These are phyloP conservation scores for Kodamaea nitidulidarum DNA, from an alignment of 805 yeast genomes.

Conservation along the genomic window DNA sequence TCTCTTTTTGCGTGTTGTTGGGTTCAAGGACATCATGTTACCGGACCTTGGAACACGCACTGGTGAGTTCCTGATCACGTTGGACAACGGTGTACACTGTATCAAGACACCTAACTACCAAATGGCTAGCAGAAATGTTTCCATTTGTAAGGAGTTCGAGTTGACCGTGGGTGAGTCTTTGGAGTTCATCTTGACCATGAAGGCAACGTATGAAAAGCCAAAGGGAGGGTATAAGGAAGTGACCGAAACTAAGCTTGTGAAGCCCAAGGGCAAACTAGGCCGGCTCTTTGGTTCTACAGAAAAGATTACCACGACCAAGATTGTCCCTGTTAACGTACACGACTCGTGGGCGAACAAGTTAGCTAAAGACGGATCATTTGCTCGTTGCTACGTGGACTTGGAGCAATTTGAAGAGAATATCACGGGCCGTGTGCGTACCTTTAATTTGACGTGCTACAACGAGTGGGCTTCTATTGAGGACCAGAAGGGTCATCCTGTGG, in stretches of 20 bases:
- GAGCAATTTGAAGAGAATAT: slow-evolving; percentile 53
- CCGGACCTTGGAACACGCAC: slow-evolving; percentile 44
- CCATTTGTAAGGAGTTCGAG: slow-evolving; percentile 75
- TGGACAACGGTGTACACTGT: slow-evolving; percentile 82
- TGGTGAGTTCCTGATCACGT: slow-evolving; percentile 48
- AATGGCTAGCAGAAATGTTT: slow-evolving; percentile 27
- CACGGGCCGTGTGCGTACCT: slow-evolving; percentile 48
- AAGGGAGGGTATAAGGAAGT: slow-evolving; percentile 55
- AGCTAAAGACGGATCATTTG: slow-evolving; percentile 89
- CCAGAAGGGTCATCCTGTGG: slow-evolving; percentile 19
- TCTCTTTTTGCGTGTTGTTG: slow-evolving; percentile 48
- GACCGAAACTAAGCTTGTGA: slow-evolving; percentile 49
- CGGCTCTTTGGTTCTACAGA: slow-evolving; percentile 47
- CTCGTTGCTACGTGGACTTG: slow-evolving; percentile 66
- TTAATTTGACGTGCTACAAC: slow-evolving; percentile 62
- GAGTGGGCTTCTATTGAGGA: slow-evolving; percentile 62
- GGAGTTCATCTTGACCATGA: slow-evolving; percentile 69
- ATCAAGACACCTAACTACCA: slow-evolving; percentile 58
- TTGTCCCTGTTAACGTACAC: slow-evolving; percentile 45
- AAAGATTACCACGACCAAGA: slow-evolving; percentile 45
- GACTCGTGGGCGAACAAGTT: slow-evolving; percentile 63
- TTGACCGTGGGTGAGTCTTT: slow-evolving; percentile 56
- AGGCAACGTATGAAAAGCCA: slow-evolving; percentile 54
- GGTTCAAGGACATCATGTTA: slow-evolving; percentile 43
- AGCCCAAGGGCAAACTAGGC: slow-evolving; percentile 42